phyloP scores from a whole-genome alignment of 495 filamentous ascomycete genomes.

The Hyaloscypha bicolor region DNA sequence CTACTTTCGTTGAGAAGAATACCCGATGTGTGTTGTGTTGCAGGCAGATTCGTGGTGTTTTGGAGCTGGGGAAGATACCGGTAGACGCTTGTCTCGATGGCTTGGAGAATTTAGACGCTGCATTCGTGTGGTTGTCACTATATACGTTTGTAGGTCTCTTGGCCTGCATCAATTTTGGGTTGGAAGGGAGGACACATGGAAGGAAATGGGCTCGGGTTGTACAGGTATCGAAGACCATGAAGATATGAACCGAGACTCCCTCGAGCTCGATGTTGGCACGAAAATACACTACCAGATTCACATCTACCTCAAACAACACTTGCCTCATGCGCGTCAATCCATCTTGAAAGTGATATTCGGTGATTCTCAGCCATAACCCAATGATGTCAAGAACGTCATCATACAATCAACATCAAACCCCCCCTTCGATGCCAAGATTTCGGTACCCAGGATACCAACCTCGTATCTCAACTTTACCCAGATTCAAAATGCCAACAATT shows the following conservation, averaged over 20 bases:
- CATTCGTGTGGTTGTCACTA: constrained; percentile 2
- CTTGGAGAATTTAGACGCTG: constrained; percentile 3
- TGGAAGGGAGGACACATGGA: neutral
- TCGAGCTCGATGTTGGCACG: constrained; percentile 6
- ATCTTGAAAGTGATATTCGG: neutral
- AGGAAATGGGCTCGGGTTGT: neutral
- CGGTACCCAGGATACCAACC: neutral
- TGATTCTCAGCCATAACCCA: neutral
- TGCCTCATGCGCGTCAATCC: neutral
- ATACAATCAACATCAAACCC: neutral
- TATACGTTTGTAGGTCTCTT: neutral
- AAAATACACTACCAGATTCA: constrained; percentile 27
- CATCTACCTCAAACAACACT: constrained; percentile 10
- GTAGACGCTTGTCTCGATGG: constrained; percentile 1
- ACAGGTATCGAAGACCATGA: constrained; percentile 12
- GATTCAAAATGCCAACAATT: neutral
- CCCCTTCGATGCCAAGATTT: neutral
- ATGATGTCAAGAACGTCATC: neutral
- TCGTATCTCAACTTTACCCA: constrained; percentile 1
- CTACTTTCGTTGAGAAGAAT: neutral
- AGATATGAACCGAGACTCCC: constrained; percentile 4
- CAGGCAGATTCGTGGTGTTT: neutral
- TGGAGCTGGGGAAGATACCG: neutral
- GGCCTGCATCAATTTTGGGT: neutral
- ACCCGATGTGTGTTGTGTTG: neutral